Conservation (phyloP, 257 asterid genomes). For the Scutellaria baicalensis region DNA sequence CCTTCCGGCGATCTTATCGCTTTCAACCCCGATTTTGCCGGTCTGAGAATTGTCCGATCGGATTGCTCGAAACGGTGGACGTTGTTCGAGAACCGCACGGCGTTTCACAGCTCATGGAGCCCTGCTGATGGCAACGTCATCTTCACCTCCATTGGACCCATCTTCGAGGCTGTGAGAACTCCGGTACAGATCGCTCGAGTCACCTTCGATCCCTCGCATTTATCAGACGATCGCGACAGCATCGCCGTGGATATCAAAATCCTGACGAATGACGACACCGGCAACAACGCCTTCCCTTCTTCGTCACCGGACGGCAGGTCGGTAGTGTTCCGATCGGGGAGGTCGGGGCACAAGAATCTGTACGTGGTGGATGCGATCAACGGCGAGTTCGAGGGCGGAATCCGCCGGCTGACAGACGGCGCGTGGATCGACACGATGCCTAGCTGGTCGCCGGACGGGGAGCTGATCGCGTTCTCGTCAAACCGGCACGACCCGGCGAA, state of each 20-base stretch:
- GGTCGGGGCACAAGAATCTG: slow-evolving; percentile 71
- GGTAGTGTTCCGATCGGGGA: slow-evolving; percentile 71
- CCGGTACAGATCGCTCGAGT: slow-evolving; percentile 73
- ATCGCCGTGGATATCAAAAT: slow-evolving; percentile 43
- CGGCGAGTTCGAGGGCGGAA: slow-evolving; percentile 59
- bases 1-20: slow-evolving; percentile 58
- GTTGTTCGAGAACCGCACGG: slow-evolving; percentile 34
- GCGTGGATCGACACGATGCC: slow-evolving; percentile 95
- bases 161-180: slow-evolving; percentile 39
- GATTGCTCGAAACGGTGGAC: slow-evolving; percentile 72
- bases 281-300: slow-evolving; percentile 82
- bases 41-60: slow-evolving; percentile 48
- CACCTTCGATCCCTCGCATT: slow-evolving; percentile 31
- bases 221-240: slow-evolving; percentile 19
- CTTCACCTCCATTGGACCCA: slow-evolving; percentile 67
- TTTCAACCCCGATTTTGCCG: slow-evolving; percentile 39
- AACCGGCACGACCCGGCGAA: slow-evolving; percentile 54
- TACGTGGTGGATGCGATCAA: slow-evolving; percentile 54
- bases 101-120: slow-evolving; percentile 65
- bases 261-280: slow-evolving; percentile 55
- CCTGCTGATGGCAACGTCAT: slow-evolving; percentile 56
- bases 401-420: slow-evolving; percentile 59
- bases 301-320: slow-evolving; percentile 77
- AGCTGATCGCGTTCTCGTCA: slow-evolving; percentile 72
- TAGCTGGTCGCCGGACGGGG: slow-evolving; percentile 82